Evolutionary conservation across 2,329 filamentous ascomycete genomes (phyloP).

Genomic region (Trichoderma sp.): DNA sequence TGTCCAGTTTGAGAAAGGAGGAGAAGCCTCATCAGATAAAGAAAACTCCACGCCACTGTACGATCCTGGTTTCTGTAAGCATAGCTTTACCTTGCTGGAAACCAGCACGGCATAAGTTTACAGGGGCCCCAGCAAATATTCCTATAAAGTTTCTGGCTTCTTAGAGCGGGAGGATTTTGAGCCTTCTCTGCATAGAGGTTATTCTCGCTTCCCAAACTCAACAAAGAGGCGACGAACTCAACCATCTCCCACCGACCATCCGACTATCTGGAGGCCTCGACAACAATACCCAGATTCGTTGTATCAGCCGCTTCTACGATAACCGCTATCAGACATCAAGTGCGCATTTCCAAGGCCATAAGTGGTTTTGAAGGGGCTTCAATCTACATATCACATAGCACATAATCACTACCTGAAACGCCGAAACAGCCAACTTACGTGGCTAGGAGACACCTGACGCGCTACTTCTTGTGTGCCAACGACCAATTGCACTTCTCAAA

Average conservation of each 20-base stretch:
- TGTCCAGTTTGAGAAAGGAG: neutral
- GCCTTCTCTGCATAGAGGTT: neutral
- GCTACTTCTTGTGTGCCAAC: neutral
- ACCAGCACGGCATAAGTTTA: constrained; percentile 5
- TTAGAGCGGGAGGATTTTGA: neutral
- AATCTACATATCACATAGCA: neutral
- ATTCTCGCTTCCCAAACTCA: neutral
- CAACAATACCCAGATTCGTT: neutral
- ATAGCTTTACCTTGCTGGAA: neutral
- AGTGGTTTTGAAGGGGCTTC: neutral
- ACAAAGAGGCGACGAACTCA: neutral
- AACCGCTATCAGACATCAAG: neutral
- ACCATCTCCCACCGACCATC: neutral
- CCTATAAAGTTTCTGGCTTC: neutral
- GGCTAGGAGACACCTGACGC: neutral
- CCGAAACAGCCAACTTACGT: neutral
- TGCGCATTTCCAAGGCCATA: neutral
- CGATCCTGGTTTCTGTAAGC: constrained; percentile 25
- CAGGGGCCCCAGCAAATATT: neutral
- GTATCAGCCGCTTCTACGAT: neutral
- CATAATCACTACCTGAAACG: neutral
- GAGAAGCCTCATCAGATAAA: neutral
- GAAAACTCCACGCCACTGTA: neutral
- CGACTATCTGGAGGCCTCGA: neutral
- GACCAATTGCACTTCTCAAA: neutral